Base-by-base conservation (phyloP, 257 asterid species). In the Anisodus acutangulus region DNA sequence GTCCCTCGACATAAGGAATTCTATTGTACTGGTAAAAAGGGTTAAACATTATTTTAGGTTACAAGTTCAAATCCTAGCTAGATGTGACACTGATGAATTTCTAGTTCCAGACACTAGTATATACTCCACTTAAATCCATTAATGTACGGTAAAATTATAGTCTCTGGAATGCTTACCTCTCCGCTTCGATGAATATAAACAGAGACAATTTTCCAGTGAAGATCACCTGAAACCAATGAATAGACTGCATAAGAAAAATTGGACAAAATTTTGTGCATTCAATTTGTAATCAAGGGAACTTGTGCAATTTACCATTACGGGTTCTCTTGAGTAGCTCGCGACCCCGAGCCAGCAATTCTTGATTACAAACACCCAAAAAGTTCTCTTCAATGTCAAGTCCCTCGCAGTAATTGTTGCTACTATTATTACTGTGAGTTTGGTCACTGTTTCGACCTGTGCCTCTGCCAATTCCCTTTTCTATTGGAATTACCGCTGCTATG, bases 161-260 rank as follows among this genome's bases (percentile, higher is more conserved):
- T 31, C 35, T 31, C 35, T 31, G 35, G 35, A 0, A 3, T 39
- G 53, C 60, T 76, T 74, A 95, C 98, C 89, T 97, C 91, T 71
- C 99, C 99, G 69, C 87, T 91, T 43, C 97, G 91, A 84, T 95
- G 98, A 71, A 97, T 87, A 51, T 97, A 95, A 16, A 95, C 98
- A 35, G 98, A 97, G n/a, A 95, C 97, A n/a, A 97, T 86, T 85
- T 97, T 97, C 99, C 98, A 95, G 83, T 97, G 99, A 80, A 97
- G 98, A 87, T 95, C 98, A 62, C 98, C 98, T 95, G 91, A 79
- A 83, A 7, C 39, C 78, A 26, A 53, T 13, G 19, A 26, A 49
- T 26, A 76, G 35, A 22, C 10, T 83, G 16, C n/a, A 12, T 15
- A 43, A 2, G 9, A 19, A 2, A 76, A 53, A 13, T 3, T 51